Evolutionary conservation across 2,329 filamentous ascomycete species (phyloP).

Genomic region (Sclerotinia spermophila): DNA sequence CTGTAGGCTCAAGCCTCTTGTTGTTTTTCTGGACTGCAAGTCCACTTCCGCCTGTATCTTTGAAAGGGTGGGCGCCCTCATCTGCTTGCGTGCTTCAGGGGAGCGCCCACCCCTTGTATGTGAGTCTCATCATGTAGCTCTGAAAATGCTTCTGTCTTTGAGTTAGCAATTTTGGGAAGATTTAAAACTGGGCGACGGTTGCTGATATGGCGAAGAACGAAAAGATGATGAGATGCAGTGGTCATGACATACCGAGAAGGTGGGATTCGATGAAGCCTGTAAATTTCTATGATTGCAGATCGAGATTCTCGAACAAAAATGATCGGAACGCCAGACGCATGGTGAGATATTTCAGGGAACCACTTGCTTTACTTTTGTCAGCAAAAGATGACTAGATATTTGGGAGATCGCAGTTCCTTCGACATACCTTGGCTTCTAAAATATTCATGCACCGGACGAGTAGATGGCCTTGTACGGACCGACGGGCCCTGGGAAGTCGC

Average conservation of each 20-base stretch:
- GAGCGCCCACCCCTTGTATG: not conserved
- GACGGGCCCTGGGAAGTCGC: not conserved
- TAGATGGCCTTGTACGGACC: not conserved
- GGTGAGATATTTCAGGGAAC: not conserved
- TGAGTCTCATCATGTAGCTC: not conserved
- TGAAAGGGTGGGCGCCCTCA: not conserved
- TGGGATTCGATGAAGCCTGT: too few relatives aligned
- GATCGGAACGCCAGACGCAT: not conserved
- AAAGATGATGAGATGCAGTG: too few relatives aligned
- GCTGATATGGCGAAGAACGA: not conserved
- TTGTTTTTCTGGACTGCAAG: not conserved
- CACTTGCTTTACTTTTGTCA: not conserved
- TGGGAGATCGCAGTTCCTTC: not conserved
- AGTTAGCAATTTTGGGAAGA: not conserved
- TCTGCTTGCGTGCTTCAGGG: not conserved
- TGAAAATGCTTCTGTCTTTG: not conserved
- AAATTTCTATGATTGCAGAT: too few relatives aligned
- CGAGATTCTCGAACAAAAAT: not conserved
- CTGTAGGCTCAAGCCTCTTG: not conserved
- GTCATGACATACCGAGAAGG: too few relatives aligned
- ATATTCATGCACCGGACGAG: fast-evolving
- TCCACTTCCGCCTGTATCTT: not conserved
- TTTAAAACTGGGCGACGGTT: fast-evolving
- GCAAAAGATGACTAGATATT: not conserved
- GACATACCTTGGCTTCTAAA: not conserved